Evolutionary conservation across 345 rosid genomes (phyloP).

Genomic region (Dipteronia sinensis): DNA sequence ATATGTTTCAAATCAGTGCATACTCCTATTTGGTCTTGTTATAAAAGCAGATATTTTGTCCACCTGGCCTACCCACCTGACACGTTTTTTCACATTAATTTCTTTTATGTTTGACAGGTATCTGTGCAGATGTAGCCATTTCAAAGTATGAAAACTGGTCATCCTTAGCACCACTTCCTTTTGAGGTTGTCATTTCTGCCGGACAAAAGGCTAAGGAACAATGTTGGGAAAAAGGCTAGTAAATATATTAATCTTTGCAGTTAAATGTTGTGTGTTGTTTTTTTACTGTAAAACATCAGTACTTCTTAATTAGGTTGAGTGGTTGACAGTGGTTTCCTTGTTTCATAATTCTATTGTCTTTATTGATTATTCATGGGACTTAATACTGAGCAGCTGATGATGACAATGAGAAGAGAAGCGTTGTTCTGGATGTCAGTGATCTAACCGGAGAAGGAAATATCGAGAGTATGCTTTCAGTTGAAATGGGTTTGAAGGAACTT

Average conservation of each 20-base stretch:
- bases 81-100: slow-evolving; percentile 16
- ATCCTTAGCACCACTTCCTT: slow-evolving; percentile 95
- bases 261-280: neutral
- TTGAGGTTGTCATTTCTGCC: slow-evolving; percentile 94
- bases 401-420: slow-evolving; percentile 71
- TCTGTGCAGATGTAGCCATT: slow-evolving; percentile 88
- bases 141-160: slow-evolving; percentile 98
- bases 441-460: slow-evolving; percentile 96
- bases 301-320: neutral
- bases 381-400: slow-evolving; percentile 49
- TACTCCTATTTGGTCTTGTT: slow-evolving; percentile 2
- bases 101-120: slow-evolving; percentile 53
- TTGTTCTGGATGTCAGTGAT: slow-evolving; percentile 76
- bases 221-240: slow-evolving; percentile 73
- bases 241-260: neutral
- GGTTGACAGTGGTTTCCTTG: neutral
- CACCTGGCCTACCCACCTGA: slow-evolving; percentile 3
- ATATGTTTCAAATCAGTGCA: slow-evolving; percentile 9
- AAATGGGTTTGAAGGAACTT: slow-evolving; percentile 96
- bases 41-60: slow-evolving; percentile 3
- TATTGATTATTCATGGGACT: slow-evolving; percentile 7
- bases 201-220: slow-evolving; percentile 97
- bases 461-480: slow-evolving; percentile 97
- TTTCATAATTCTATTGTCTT: neutral
- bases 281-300: neutral